These are phyloP conservation scores for Cyberlindnera maclurae DNA, from an alignment of 805 yeast genomes.

Conservation along the genomic window DNA sequence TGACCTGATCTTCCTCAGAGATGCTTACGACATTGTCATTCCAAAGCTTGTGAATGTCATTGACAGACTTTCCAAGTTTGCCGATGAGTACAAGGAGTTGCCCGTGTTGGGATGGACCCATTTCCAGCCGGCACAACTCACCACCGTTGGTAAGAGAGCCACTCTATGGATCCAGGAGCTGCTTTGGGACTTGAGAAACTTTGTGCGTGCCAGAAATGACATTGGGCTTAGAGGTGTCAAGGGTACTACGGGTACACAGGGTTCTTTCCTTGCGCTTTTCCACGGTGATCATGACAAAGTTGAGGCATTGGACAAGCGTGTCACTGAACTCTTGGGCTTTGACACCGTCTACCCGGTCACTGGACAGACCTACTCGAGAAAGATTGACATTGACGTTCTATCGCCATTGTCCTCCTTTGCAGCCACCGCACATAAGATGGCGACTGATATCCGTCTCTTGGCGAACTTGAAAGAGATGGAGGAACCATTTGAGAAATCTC, in stretches of 20 bases:
- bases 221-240: constrained; percentile 96
- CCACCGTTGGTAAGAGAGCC: constrained; percentile 97
- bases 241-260: constrained; percentile 99
- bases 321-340: constrained; percentile 88
- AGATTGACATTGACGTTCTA: constrained; percentile 91
- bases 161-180: constrained; percentile 97
- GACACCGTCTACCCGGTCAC: constrained; percentile 95
- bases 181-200: constrained; percentile 95
- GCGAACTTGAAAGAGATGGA: constrained; percentile 97
- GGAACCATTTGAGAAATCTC: constrained; percentile 98
- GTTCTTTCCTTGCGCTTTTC: constrained; percentile 88
- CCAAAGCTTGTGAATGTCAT: constrained; percentile 96
- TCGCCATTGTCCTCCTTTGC: constrained; percentile 93
- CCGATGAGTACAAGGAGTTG: constrained; percentile 85
- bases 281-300: constrained; percentile 97
- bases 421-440: constrained; percentile 94
- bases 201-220: constrained; percentile 93
- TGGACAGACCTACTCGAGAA: constrained; percentile 98
- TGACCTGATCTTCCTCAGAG: constrained; percentile 91
- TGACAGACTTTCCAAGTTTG: constrained; percentile 81
- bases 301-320: constrained; percentile 85
- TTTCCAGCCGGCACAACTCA: constrained; percentile 98
- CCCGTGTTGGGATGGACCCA: constrained; percentile 99
- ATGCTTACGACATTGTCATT: constrained; percentile 87
- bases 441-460: constrained; percentile 90